Base-by-base conservation (phyloP, 202 grass and related monocot species). In the Zizania palustris region DNA sequence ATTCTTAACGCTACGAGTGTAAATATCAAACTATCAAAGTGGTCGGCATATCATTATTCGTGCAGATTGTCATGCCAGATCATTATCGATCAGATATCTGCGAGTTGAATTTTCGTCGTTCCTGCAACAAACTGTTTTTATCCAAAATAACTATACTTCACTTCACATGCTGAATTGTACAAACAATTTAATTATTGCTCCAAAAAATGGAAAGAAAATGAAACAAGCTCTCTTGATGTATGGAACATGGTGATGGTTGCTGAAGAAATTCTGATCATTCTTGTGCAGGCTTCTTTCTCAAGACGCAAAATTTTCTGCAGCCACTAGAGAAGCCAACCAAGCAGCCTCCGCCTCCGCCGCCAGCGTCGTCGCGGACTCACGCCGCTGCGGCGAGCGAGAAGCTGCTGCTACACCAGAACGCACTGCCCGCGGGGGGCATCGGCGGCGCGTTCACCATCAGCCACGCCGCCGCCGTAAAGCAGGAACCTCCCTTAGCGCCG, bases 241-340 rank as follows among this genome's bases (percentile, higher is more conserved):
- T 28, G 28, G 28, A 28, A 28, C 13, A 19, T 2, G 42, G 7
- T 59, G 4, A 44, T n/a, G 36, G 5, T 16, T 40, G 28, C 38
- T 59, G 28, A 28, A 28, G 20, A 50, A n/a, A 0, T 63, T 40
- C 1, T 55, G 14, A 37, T 20, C 33, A 60, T 56, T 33, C 19
- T 4, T 7, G 18, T 45, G 67, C 82, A 93, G 91, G 85, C 45
- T 90, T 88, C 59, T 86, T 88, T 71, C 76, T 88, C 28, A 84
- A 86, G 88, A 93, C 91, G 28, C 91, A 93, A 75, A 85, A 93
- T 60, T 90, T 93, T 80, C 75, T 93, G 40, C 79, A 88, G 75
- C 82, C 88, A n/a, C 60, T 86, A 61, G 83, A 80, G 16, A 51
- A 22, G 43, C 9, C 46, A 7, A 37, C 65, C 1, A 65, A 70